Base-by-base conservation (phyloP, 169 alveolate genomes). In the Plasmodium yoelii region DNA sequence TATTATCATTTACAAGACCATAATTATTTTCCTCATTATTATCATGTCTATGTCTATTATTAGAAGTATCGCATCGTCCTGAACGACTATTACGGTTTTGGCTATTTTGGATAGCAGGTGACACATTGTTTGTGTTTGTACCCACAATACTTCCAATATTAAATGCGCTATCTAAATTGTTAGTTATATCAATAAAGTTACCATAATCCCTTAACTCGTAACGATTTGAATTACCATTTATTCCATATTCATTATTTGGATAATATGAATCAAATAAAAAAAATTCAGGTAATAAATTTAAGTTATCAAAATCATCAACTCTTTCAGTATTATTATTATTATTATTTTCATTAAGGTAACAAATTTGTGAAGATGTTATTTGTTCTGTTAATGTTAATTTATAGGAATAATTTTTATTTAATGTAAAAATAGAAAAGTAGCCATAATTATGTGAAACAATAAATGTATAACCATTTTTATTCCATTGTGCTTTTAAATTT, bases 391-490 rank as follows among this genome's bases (percentile, higher is more conserved):
- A 73, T 1, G 91, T 70, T 3, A 86, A 86, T 24, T 68, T 86
- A 53, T 70, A 86, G n/a, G 68, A 68, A 10, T n/a, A 47, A 49
- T 71, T 70, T 10, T 19, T 63, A 28, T 71, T 86, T 2, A 86
- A 18, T 5, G 91, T 63, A 63, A 70, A 86, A 42, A 86, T 86
- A 22, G 91, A 86, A 59, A 86, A 86, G 24, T 86, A 71, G 1
- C 91, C 91, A 86, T 49, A 86, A 70, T 86, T 86, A 60, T 86
- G 91, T 9, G 87, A 56, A 8, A 86, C 91, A 42, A 86, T 28
- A 70, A 70, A 86, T 6, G 59, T 51, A 18, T 57, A 47, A 13
- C 91, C 91, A 59, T 56, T 71, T 24, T 59, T 61, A 65, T 56
- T 70, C 91, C 91, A 86, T 19, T 86, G 69, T 0, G 87, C 91